These are phyloP conservation scores for Vitis rupestris DNA, from an alignment of 164 flowering plant genomes.

Conservation along the genomic window DNA sequence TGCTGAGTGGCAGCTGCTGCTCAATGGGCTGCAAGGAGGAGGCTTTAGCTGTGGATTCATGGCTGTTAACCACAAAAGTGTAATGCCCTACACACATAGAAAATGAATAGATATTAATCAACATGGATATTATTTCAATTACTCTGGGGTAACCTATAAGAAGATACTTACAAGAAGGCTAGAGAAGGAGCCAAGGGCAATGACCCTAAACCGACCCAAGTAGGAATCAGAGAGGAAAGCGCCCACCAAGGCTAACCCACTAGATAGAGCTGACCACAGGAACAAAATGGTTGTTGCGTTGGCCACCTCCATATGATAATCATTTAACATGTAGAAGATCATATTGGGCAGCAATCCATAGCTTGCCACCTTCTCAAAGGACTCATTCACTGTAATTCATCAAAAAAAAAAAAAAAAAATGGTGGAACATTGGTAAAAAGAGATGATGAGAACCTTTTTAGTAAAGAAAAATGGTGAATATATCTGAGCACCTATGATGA, in stretches of 20 bases:
- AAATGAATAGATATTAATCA: too few species aligned
- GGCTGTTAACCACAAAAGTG: constrained; percentile 21
- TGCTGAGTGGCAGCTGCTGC: constrained; percentile 8
- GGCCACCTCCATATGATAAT: constrained; percentile 33
- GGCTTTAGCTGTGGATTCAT: constrained; percentile 15
- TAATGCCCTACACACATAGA: constrained; percentile 13
- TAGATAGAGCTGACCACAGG: constrained; percentile 43
- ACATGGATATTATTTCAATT: too few species aligned
- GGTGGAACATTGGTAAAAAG: too few species aligned
- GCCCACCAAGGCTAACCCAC: constrained; percentile 43
- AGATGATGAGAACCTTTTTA: too few species aligned
- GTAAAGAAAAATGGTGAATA: background rate
- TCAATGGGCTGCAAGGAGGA: constrained; percentile 7
- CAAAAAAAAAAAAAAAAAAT: background rate
- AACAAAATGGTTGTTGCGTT: constrained; percentile 36
- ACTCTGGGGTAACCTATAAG: too few species aligned
- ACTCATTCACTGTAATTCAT: constrained; percentile 45
- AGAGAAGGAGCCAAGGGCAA: constrained; percentile 38
- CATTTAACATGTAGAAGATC: constrained; percentile 45
- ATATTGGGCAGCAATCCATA: constrained; percentile 52
- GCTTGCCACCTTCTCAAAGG: constrained; percentile 57
- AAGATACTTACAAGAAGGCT: constrained; percentile 40
- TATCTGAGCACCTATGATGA: constrained; percentile 33
- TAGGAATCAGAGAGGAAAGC: constrained; percentile 68
- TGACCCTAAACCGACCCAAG: constrained; percentile 59